Evolutionary conservation across 192 early-diverging fungal species (phyloP).

Genomic region (Podila horticola): DNA sequence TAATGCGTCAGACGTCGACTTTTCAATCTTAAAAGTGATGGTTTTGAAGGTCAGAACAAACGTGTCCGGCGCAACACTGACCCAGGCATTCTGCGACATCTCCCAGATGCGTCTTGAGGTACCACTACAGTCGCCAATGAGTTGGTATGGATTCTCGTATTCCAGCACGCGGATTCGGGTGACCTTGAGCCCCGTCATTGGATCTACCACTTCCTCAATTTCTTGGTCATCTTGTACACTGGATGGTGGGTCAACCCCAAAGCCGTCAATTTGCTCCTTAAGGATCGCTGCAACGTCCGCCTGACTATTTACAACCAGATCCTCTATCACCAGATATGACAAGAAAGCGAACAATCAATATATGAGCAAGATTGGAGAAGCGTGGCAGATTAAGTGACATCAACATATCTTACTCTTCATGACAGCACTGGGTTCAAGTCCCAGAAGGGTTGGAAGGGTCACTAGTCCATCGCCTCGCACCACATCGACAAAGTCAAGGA

Average conservation of each 20-base stretch:
- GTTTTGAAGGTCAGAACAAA: conserved; percentile 46
- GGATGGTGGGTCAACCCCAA: not conserved
- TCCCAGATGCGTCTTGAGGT: conserved; percentile 9
- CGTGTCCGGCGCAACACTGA: conserved; percentile 47
- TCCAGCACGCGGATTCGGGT: conserved; percentile 55
- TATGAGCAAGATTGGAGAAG: not conserved
- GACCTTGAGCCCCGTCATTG: conserved; percentile 12
- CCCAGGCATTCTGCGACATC: conserved; percentile 55
- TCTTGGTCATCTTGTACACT: conserved; percentile 19
- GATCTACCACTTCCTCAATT: conserved; percentile 2
- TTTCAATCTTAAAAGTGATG: conserved; percentile 33
- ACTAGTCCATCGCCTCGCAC: conserved; percentile 62
- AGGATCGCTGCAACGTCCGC: conserved; percentile 10
- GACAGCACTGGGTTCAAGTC: conserved; percentile 69
- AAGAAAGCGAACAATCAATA: not conserved
- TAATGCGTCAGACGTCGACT: conserved; percentile 14
- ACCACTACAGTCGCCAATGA: conserved; percentile 53
- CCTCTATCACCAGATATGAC: not conserved
- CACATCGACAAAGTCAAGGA: conserved; percentile 90
- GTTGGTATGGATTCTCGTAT: conserved; percentile 61
- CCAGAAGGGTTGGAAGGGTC: conserved; percentile 84
- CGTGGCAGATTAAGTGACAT: no score
- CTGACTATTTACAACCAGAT: conserved; percentile 2
- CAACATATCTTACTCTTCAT: conserved; percentile 52
- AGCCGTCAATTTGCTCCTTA: conserved; percentile 29